These are phyloP conservation scores for Myochromella boudieri DNA, from an alignment of 768 basidiomycete species.

Conservation along the genomic window DNA sequence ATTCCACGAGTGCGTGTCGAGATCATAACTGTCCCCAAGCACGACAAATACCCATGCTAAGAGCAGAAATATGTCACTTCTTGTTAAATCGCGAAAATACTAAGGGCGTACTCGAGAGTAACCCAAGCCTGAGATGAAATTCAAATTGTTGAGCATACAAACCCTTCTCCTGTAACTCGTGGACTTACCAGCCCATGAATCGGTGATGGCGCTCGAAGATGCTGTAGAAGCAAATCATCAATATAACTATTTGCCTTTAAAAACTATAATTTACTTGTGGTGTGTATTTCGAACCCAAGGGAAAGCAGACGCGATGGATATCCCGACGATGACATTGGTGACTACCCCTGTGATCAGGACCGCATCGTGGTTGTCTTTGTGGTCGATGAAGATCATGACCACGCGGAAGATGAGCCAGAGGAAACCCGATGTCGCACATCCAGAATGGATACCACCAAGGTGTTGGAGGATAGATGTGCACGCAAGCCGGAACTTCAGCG, in stretches of 20 bases:
- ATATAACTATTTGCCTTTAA: neutral
- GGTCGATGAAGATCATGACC: conserved; percentile 50
- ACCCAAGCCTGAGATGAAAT: conserved; percentile 35
- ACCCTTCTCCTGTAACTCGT: neutral
- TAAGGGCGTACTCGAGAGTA: conserved; percentile 49
- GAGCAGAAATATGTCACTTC: conserved; percentile 7
- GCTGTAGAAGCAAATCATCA: conserved; percentile 30
- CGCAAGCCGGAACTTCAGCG: conserved; percentile 56
- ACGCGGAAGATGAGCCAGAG: conserved; percentile 71
- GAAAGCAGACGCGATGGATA: conserved; percentile 66
- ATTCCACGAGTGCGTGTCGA: conserved; percentile 56
- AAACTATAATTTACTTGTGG: conserved; percentile 59
- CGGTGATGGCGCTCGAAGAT: conserved; percentile 83
- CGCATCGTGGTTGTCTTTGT: conserved; percentile 48
- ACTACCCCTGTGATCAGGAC: conserved; percentile 62
- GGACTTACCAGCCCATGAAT: conserved; percentile 72
- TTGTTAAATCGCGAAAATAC: neutral
- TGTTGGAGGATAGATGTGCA: conserved; percentile 78
- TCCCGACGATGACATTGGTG: conserved; percentile 55
- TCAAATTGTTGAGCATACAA: conserved; percentile 6
- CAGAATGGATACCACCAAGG: conserved; percentile 83
- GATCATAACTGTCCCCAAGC: conserved; percentile 65
- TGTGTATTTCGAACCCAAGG: conserved; percentile 82
- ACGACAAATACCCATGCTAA: conserved; percentile 69
- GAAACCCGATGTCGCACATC: conserved; percentile 74